Base-by-base conservation (phyloP, 1,284 basidiomycete genomes). In the Schizophyllum commune region DNA sequence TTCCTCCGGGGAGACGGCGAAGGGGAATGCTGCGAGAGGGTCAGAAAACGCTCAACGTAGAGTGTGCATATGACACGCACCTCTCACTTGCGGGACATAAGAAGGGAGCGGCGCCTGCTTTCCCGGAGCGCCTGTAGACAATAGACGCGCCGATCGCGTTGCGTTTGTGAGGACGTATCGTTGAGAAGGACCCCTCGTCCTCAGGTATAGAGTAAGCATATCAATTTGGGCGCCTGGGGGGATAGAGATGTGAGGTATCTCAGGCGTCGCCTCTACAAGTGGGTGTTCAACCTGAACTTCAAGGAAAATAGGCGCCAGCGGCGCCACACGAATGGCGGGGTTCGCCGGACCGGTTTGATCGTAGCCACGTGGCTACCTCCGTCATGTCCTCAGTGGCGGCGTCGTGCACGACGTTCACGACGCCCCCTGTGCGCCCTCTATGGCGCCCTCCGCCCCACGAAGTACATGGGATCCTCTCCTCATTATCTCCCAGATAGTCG, bases 401-500 rank as follows among this genome's bases (percentile, higher is more conserved):
- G 39, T 47, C 39, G 39, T 3, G 17, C 39, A 47, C 39, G 9
- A 13, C 17, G 39, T 17, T 3, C 39, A 11, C 13, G 9, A 17
- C 39, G 39, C 39, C 4, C 39, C 2, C 3, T 8, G 2, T 8
- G 39, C 39, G 39, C 39, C 2, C 3, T 8, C 17, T 8, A 47
- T 47, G 39, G 2, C 39, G 4, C 13, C 39, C 39, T 17, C 39
- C 2, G 39, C 39, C 13, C 17, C 39, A 47, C 39, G 39, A 3
- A 47, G 39, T 7, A 83, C 79, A 65, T 91, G 91, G 91, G 91
- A 92, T 68, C 91, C 90, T 51, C 72, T 88, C 5, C 72, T 92
- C 56, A 79, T 93, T 57, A 75, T 91, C 65, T 86, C 89, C 58
- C 89, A 92, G 91, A 98, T 98, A 68, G 82, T 97, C 62, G 86